These are phyloP conservation scores for Paecilomyces sp. DNA, from an alignment of 2,329 filamentous ascomycete species.

Conservation along the genomic window DNA sequence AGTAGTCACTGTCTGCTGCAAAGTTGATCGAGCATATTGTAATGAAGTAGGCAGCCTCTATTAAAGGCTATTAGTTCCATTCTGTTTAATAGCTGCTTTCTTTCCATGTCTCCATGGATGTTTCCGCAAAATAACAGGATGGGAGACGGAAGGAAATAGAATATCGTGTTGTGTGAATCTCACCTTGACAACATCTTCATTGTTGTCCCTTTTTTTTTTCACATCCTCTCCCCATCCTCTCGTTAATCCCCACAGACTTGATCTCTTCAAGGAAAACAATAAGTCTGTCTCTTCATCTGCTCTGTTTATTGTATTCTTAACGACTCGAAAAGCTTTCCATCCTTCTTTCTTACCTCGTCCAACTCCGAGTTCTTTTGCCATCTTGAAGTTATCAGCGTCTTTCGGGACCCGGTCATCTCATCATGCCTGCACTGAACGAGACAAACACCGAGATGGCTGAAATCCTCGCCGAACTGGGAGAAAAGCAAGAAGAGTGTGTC, in stretches of 20 bases:
- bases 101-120: not conserved
- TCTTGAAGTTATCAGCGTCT: not conserved
- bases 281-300: not conserved
- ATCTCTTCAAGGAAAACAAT: not conserved
- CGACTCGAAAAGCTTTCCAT: not conserved
- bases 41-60: not conserved
- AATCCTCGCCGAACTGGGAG: not conserved
- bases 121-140: not conserved
- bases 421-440: not conserved
- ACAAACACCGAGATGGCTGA: not conserved
- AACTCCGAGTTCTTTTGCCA: not conserved
- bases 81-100: not conserved
- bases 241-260: not conserved
- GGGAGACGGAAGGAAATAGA: not conserved
- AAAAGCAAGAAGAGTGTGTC: not conserved
- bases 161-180: not conserved
- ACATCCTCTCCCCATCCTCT: not conserved
- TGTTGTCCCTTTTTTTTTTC: not conserved
- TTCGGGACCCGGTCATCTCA: not conserved
- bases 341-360: not conserved
- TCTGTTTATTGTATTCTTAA: not conserved
- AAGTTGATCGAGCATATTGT: not conserved
- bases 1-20: not conserved
- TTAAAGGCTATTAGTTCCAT: not conserved
- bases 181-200: not conserved